Percentiles rank a stretch among this genome's conserved stretches.
phyloP scores from a whole-genome alignment of 345 rosid genomes.

The Arabis alpina region DNA sequence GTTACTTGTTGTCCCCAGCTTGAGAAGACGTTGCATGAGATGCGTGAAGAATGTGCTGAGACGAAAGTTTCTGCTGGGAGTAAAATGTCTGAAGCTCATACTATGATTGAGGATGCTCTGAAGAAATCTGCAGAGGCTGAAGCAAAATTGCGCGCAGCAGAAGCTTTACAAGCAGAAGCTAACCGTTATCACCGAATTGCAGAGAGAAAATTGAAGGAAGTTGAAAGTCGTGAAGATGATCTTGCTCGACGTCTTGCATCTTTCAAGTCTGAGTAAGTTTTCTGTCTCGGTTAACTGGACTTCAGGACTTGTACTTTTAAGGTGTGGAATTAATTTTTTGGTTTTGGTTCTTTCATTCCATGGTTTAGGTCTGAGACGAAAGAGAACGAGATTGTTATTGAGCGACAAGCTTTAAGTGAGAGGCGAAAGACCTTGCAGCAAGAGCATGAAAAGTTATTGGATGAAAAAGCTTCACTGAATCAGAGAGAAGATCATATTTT shows the following conservation, averaged over 20 bases:
- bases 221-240: constrained; percentile 87
- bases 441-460: constrained; percentile 80
- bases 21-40: constrained; percentile 94
- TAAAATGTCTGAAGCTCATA: constrained; percentile 67
- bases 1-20: constrained; percentile 47
- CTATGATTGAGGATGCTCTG: constrained; percentile 71
- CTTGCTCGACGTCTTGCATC: constrained; percentile 58
- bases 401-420: constrained; percentile 72
- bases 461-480: constrained; percentile 72
- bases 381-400: constrained; percentile 66
- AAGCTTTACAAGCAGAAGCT: constrained; percentile 77
- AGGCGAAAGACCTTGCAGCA: constrained; percentile 73
- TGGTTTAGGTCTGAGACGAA: constrained; percentile 75
- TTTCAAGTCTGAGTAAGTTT: constrained; percentile 79
- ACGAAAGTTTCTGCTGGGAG: constrained; percentile 76
- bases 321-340: neutral
- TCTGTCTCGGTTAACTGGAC: constrained; percentile 21
- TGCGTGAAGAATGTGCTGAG: constrained; percentile 95
- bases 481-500: constrained; percentile 84
- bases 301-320: constrained; percentile 1
- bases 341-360: constrained; percentile 21
- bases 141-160: constrained; percentile 65
- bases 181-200: constrained; percentile 67
- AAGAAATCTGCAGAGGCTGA: constrained; percentile 70
- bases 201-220: constrained; percentile 87